Evolutionary conservation across 163 green algal genomes (phyloP).

Genomic region (Chlorella variabilis): DNA sequence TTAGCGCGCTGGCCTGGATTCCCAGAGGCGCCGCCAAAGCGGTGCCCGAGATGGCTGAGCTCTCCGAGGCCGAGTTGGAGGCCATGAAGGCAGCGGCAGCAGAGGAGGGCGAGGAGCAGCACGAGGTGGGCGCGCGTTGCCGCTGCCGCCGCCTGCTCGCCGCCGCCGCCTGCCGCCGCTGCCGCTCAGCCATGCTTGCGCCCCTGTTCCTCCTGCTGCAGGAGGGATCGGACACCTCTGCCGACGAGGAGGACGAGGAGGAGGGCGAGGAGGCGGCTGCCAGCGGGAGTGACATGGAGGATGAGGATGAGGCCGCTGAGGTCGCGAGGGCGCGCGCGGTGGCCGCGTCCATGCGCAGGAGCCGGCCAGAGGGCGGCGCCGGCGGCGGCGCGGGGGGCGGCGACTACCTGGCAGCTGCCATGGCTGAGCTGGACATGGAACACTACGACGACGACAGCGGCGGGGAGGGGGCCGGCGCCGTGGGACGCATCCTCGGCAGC

Average conservation of each 20-base stretch:
- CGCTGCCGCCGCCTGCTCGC: not conserved
- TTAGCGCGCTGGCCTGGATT: constrained; percentile 84
- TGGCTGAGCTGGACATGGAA: constrained; percentile 95
- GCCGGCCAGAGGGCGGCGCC: not conserved
- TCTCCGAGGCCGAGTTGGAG: constrained; percentile 73
- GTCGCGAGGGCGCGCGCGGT: constrained; percentile 47
- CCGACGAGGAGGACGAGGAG: constrained; percentile 9
- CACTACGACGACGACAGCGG: constrained; percentile 83
- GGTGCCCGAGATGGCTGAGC: constrained; percentile 58
- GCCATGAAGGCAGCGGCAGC: constrained; percentile 50
- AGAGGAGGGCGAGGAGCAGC: constrained; percentile 28
- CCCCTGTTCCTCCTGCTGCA: not conserved
- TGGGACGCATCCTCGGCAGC: constrained; percentile 60
- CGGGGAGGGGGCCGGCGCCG: constrained; percentile 56
- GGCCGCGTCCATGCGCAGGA: constrained; percentile 47
- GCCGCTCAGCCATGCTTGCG: too few species aligned
- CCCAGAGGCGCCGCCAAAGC: constrained; percentile 78
- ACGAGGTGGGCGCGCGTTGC: constrained; percentile 32
- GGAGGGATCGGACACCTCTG: constrained; percentile 8
- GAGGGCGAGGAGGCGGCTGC: not conserved
- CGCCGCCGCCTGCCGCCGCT: not conserved
- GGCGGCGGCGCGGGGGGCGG: not conserved
- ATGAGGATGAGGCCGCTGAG: constrained; percentile 46
- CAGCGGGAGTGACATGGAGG: constrained; percentile 30
- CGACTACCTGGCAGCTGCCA: constrained; percentile 63